Evolutionary conservation across 2,329 filamentous ascomycete genomes (phyloP).

Genomic region (Incumbomyces lentus): DNA sequence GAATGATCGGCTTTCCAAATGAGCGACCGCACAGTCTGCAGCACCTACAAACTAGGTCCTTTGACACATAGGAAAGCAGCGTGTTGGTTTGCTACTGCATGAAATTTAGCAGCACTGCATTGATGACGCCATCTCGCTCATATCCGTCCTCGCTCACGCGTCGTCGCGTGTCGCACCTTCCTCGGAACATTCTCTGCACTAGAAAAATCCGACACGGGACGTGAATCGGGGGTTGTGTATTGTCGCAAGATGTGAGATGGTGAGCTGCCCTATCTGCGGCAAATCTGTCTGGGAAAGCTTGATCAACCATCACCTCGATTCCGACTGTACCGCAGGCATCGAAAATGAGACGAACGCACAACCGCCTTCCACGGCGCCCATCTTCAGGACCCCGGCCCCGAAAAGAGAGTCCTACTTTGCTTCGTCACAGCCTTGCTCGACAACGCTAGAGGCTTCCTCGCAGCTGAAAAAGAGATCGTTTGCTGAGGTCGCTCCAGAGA

Average conservation of each 20-base stretch:
- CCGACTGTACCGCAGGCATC: constrained; percentile 60
- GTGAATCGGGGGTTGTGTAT: neutral
- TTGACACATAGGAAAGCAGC: too few relatives aligned
- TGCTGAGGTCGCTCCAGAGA: constrained; percentile 8
- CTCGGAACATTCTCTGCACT: too few relatives aligned
- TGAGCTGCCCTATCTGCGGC: constrained; percentile 73
- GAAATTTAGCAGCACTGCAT: neutral
- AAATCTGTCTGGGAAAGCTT: constrained; percentile 59
- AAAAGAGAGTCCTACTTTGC: constrained; percentile 28
- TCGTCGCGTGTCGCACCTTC: constrained; percentile 1
- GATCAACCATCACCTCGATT: constrained; percentile 90
- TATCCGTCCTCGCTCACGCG: neutral
- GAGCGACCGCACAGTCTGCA: neutral
- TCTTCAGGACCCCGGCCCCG: constrained; percentile 44
- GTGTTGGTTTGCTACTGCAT: too few relatives aligned
- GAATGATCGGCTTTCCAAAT: neutral
- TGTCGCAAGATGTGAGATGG: constrained; percentile 27
- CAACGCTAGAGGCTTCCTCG: constrained; percentile 4
- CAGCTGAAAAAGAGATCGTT: constrained; percentile 7
- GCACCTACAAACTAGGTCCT: too few relatives aligned
- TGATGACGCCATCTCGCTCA: constrained; percentile 1
- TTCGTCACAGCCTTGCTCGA: constrained; percentile 20
- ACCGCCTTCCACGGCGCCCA: constrained; percentile 31
- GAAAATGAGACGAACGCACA: constrained; percentile 42
- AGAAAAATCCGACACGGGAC: too few relatives aligned